Evolutionary conservation across 371 early-diverging fungal genomes (phyloP).

Genomic region (Actinomortierella wolfii): DNA sequence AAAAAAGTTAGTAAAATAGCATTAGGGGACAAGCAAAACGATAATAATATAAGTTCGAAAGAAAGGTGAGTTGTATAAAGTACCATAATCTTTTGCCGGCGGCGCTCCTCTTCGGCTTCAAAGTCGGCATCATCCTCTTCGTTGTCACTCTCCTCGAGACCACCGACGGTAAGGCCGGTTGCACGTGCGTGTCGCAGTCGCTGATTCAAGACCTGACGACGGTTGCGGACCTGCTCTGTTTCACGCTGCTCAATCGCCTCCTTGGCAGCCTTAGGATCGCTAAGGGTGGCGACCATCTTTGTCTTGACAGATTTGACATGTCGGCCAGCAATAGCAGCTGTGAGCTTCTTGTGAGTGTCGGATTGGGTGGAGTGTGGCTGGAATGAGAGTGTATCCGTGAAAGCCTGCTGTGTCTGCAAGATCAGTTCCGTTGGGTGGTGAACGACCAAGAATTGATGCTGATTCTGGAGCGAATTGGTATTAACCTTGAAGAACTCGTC

Average conservation of each 20-base stretch:
- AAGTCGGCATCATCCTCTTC: constrained; percentile 47
- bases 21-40: neutral
- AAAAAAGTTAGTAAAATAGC: neutral
- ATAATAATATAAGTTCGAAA: too few relatives aligned
- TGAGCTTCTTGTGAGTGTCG: constrained; percentile 68
- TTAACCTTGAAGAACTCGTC: constrained; percentile 78
- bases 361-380: constrained; percentile 65
- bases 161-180: constrained; percentile 26
- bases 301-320: constrained; percentile 68
- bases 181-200: constrained; percentile 30
- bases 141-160: constrained; percentile 45
- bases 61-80: neutral
- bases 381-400: constrained; percentile 73
- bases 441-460: constrained; percentile 72
- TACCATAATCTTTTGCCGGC: constrained; percentile 47
- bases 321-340: constrained; percentile 66
- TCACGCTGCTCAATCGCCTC: constrained; percentile 41
- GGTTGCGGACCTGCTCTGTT: constrained; percentile 39
- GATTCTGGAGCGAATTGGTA: constrained; percentile 53
- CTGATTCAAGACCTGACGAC: constrained; percentile 35
- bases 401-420: constrained; percentile 69
- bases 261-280: constrained; percentile 60
- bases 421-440: constrained; percentile 66
- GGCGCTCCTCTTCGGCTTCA: constrained; percentile 40
- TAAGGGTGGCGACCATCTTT: constrained; percentile 66